phyloP scores from a whole-genome alignment of 208 protist species.

The Leishmania lainsoni region DNA sequence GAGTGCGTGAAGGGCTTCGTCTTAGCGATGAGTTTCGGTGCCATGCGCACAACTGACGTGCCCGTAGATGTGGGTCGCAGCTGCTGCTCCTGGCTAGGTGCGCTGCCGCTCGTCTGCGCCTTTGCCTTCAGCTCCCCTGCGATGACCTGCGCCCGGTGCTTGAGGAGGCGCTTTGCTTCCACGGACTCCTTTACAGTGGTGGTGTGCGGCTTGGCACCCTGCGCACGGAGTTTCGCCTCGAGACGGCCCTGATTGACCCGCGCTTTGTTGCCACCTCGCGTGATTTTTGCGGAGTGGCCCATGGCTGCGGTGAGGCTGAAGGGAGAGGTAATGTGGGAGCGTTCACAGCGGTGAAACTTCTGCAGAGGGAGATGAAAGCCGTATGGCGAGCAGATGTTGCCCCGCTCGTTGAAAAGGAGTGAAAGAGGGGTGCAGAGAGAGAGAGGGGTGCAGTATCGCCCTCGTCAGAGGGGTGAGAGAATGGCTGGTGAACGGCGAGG shows the following conservation, averaged over 20 bases:
- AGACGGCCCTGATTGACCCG: conserved; percentile 66
- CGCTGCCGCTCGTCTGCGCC: conserved; percentile 24
- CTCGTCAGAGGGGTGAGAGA: not conserved
- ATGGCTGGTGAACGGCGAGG: not conserved
- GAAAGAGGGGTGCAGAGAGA: not conserved
- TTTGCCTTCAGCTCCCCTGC: conserved; percentile 66
- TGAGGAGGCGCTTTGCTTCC: conserved; percentile 57
- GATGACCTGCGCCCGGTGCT: conserved; percentile 70
- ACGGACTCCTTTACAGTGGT: conserved; percentile 62
- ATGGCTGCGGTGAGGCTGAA: conserved; percentile 31
- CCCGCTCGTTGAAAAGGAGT: not conserved
- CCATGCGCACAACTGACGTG: conserved; percentile 71
- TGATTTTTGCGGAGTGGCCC: conserved; percentile 87
- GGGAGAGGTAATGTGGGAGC: too few species aligned
- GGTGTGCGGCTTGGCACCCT: conserved; percentile 79
- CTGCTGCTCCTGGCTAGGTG: not conserved
- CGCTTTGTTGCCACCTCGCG: conserved; percentile 88
- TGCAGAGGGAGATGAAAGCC: not conserved
- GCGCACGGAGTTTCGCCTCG: conserved; percentile 76
- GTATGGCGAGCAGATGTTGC: not conserved
- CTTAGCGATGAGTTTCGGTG: conserved; percentile 42
- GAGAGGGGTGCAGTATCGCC: not conserved
- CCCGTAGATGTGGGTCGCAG: not conserved
- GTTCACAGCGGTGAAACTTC: too few species aligned
- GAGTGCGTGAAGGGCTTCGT: conserved; percentile 9